Base-by-base conservation (phyloP, 441 rosid species). In the Pelargonium citronellum region DNA sequence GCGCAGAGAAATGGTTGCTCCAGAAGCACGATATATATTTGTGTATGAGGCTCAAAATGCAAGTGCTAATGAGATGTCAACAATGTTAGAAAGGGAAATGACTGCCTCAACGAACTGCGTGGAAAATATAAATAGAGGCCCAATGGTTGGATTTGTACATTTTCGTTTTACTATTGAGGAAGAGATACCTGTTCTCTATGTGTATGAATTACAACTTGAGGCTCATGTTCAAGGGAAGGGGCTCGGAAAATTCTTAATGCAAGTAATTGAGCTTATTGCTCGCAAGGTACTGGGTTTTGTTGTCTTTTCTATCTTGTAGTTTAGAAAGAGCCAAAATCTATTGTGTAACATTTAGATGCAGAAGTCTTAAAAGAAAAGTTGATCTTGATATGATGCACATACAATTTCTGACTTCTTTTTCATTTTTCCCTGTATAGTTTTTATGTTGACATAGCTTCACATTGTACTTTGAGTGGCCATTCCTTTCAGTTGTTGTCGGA, bases 141-240 rank as follows among this genome's bases (percentile, higher is more conserved):
- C 78, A 27, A 77, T 85, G 58, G 91, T 83, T 73, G 98, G 97
- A 19, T 94, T 94, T 77, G 82, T 86, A 12, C 92, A 90, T 70
- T 94, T 78, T 65, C 89, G 94, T 15, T 91, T 94, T 79, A 82
- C 88, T 44, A 62, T 90, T 44, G 97, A 91, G 82, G 97, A 91
- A 79, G 92, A 89, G 61, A 71, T 88, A 37, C 92, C 94, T 2
- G 95, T 91, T 37, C 84, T 94, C 64, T 94, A 94, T 51, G 85
- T 90, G 24, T 94, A 94, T 71, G 98, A 94, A 74, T 71, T 91
- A 66, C 98, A 90, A 78, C 89, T 94, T 7, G 86, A 91, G 71
- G 73, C 87, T 70, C 71, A 61, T 43, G 76, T 85, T 67, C 98
- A 86, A 77, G 89, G 95, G 20, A 88, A 84, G 78, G 95, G 97